Evolutionary conservation across 2,329 filamentous ascomycete species (phyloP), one percentile per base, ranked within the genome.

Genomic region (Acrocalymma vagum): DNA sequence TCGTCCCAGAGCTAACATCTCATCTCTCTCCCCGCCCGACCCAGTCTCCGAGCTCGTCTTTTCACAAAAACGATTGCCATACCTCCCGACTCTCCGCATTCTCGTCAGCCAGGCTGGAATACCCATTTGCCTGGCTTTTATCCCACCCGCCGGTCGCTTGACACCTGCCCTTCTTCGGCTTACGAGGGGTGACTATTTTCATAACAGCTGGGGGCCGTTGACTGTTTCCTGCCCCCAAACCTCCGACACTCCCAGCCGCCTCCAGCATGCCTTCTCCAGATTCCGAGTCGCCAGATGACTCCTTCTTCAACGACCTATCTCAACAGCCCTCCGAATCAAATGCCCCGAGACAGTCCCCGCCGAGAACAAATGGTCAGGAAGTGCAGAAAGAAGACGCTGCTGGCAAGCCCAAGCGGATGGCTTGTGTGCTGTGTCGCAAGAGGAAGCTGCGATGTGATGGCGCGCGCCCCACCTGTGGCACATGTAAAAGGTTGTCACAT

Each of bases 401-500:
- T 4, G 66, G 67, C 9, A 77, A 76, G 48, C 60, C 67, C n/a
- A 97, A 97, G 78, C 84, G 93, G 55, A 88, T 97, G 60, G 94
- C 94, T 24, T 99, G 94, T 69, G 89, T 96, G 64, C 85, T 97
- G 49, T 99, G 94, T 67, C 81, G 93, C 60, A 94, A 92, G 72
- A 82, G 93, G 65, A 97, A 97, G 74, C 77, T 96, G 55, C 87
- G 88, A 72, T 96, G 92, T 71, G 92, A 96, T 67, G 91, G 91
- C 24, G 76, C 81, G 37, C 85, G 88, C 51, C 92, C 92, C 15
- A 90, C 87, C 55, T 96, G 92, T 67, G 90, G 87, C 59, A 96
- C 91, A 17, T 96, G 92, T 70, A 85, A 88, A 21, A 80, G 92
- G n/a, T 76, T 96, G 34, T 86, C 88, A 28, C 92, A 96, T 70